Evolutionary conservation across 495 filamentous ascomycete species (phyloP), one percentile per base, ranked within the genome.

Genomic region (Hypoxylon cercidicola): DNA sequence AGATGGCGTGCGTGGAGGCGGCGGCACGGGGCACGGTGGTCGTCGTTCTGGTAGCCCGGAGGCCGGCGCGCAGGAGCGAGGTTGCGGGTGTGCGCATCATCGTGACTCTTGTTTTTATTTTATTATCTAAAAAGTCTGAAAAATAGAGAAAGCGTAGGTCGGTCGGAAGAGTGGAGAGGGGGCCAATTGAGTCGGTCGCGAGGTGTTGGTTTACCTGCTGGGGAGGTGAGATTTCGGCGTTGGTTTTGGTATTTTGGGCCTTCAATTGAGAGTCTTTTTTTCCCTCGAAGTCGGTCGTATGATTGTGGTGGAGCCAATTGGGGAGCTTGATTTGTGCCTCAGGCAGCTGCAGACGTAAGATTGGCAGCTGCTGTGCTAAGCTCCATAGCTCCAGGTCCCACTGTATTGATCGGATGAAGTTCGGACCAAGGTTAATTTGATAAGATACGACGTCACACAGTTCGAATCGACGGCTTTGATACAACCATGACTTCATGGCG

Each of bases 1-100:
- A 91, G 81, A 99, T 95, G 73, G 95, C 93, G 78, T 97, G 93
- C 47, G 89, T 89, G 69, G 85, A 82, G 57, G 84, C 85, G 74
- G 82, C 80, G 69, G 90, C 87, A 68, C 81, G 82, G 79, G 90
- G 87, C 44, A 81, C 73, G 57, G 74, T 64, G 28, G 75, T 61
- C 40, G 72, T 68, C 5, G 77, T 65, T 59, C 75, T 72, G 72
- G 70, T 71, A 70, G 77, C 76, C 65, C 80, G 76, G 53, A 76
- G 55, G 64, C 73, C 71, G 63, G 72, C 77, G 70, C 78, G 79
- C 59, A 81, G 70, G 59, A 76, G 66, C 39, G 72, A 70, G 54
- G 74, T 62, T 56, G 74, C 54, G 23, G 75, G 61, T 56, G 73
- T 77, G 70, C 78, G 76, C 67, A 80, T 65, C 78, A 80, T 81